phyloP scores from a whole-genome alignment of 2,329 filamentous ascomycete species.

The Phialemoniopsis sp. region DNA sequence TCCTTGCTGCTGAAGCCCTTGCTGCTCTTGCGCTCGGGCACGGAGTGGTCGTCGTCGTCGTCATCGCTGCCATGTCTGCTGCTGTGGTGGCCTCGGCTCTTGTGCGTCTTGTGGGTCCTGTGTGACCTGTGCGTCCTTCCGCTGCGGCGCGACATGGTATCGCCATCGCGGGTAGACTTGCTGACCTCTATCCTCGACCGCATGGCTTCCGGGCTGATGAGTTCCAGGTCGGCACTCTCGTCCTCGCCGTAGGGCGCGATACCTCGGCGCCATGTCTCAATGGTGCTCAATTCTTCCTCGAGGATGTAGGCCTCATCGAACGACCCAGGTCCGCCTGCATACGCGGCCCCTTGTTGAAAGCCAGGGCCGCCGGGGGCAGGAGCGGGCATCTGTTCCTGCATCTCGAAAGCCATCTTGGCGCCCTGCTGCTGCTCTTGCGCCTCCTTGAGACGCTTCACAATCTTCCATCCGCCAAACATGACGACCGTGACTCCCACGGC shows the following conservation, averaged over 20 bases:
- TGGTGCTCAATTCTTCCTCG: constrained; percentile 53
- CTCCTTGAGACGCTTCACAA: constrained; percentile 77
- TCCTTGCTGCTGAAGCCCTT: constrained; percentile 12
- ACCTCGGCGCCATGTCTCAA: constrained; percentile 56
- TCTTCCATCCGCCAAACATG: constrained; percentile 95
- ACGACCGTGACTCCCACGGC: constrained; percentile 92
- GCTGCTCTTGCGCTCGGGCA: constrained; percentile 22
- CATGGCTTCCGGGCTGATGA: constrained; percentile 53
- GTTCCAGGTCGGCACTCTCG: constrained; percentile 47
- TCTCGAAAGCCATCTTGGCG: constrained; percentile 21
- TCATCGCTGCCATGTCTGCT: constrained; percentile 5
- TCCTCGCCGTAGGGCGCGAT: constrained; percentile 43
- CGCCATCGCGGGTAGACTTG: constrained; percentile 25
- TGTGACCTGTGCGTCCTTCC: constrained; percentile 17
- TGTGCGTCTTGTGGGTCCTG: constrained; percentile 15
- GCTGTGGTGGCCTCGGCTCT: constrained; percentile 19
- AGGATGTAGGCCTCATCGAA: constrained; percentile 54
- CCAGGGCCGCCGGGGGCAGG: constrained; percentile 2
- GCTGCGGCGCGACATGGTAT: constrained; percentile 26
- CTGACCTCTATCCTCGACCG: constrained; percentile 31
- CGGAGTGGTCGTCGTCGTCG: neutral
- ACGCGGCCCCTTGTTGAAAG: constrained; percentile 1
- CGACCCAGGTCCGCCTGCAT: constrained; percentile 3
- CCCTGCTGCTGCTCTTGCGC: constrained; percentile 21
- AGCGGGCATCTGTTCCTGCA: constrained; percentile 9